These are phyloP conservation scores for Gonapodya prolifera DNA, from an alignment of 192 early-diverging fungal species.

Conservation along the genomic window DNA sequence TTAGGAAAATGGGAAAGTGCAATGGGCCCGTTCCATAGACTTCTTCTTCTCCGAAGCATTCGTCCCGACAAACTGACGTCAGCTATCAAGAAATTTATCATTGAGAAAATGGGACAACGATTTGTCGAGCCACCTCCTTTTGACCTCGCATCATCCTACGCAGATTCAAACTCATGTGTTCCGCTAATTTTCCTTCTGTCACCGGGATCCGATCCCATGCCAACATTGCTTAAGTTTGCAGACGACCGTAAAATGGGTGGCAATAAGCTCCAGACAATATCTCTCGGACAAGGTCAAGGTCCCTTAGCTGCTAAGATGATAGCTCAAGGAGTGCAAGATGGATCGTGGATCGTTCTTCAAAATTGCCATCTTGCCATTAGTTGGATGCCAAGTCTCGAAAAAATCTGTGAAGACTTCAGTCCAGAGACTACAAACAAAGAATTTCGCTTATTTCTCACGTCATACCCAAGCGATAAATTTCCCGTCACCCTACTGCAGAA, in stretches of 20 bases:
- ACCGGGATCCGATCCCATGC: constrained; percentile 49
- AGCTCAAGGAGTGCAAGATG: constrained; percentile 24
- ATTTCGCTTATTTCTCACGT: constrained; percentile 41
- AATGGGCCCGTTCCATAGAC: constrained; percentile 31
- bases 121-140: constrained; percentile 51
- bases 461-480: constrained; percentile 45
- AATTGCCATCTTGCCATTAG: constrained; percentile 51
- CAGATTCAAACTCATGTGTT: constrained; percentile 30
- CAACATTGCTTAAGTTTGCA: constrained; percentile 34
- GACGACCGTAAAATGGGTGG: constrained; percentile 43
- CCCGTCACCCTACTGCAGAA: constrained; percentile 45
- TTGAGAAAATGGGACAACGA: constrained; percentile 37
- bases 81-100: constrained; percentile 32
- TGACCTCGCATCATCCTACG: constrained; percentile 43
- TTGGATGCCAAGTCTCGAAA: constrained; percentile 47
- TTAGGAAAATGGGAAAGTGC: constrained; percentile 25
- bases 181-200: constrained; percentile 47
- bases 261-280: constrained; percentile 35
- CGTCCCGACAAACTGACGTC: constrained; percentile 42
- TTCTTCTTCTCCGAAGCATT: constrained; percentile 32
- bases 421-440: constrained; percentile 39
- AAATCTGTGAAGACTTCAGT: constrained; percentile 42
- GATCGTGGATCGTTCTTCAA: constrained; percentile 45
- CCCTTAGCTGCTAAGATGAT: constrained; percentile 50
- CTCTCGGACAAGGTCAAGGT: constrained; percentile 48